Evolutionary conservation across 2,329 filamentous ascomycete species (phyloP), one percentile per base, ranked within the genome.

Genomic region (Zalaria sp.): DNA sequence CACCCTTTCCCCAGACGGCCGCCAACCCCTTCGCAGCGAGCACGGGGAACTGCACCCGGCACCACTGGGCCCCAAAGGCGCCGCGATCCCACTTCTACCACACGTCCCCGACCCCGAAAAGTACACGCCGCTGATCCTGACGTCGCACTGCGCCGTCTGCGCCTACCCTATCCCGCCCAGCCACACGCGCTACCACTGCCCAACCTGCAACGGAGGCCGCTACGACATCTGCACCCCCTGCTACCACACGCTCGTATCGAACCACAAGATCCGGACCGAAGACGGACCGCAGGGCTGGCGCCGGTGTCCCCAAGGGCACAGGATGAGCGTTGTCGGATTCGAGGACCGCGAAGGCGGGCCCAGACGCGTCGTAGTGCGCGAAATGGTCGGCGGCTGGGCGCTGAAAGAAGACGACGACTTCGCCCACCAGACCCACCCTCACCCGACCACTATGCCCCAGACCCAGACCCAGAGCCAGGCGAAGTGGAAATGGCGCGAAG

Each of bases 261-360:
- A 71, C 0, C 72, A 74, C 5, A 76, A 75, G 37, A 79, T 95
- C 47, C 78, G 75, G 42, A 65, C 68, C 11, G 81, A 88, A 46
- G 87, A 94, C 49, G 87, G 88, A 0, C 70, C 77, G 4, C 71
- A 69, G 7, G 88, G 88, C 3, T 95, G 89, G 89, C 73, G 87
- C 7, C 73, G 87, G 38, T 96, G 89, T 56, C 42, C 39, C 7
- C 70, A 72, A 35, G 82, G 83, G 4, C 89, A 96, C 55, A 76
- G 88, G 28, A 94, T 94, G 86, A 75, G 80, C 0, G 66, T 93
- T 7, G 68, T 93, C 7, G 80, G 77, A 0, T 94, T 89, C 54
- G 72, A 81, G 45, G 79, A 85, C 42, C 70, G 71, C 28, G 71
- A 74, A 11, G 73, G 75, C 25, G 81, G 81, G 0, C 78, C 82